Conservation (phyloP, 2,329 filamentous ascomycete genomes). For the Ambrosiella beaveri region DNA sequence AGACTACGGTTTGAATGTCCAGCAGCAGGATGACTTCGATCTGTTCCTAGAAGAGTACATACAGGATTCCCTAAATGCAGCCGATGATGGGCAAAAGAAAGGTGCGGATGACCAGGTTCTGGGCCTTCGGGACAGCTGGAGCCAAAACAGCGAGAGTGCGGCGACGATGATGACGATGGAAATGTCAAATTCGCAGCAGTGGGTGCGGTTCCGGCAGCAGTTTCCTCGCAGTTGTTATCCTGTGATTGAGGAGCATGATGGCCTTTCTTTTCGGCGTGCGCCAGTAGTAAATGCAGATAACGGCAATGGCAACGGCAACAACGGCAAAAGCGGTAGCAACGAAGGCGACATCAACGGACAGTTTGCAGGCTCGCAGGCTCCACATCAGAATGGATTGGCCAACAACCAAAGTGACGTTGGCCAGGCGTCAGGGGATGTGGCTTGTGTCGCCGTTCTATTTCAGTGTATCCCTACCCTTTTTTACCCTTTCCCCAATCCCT, state of each 20-base stretch:
- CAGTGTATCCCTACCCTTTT: background rate
- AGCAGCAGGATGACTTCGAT: too few species aligned
- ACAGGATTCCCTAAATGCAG: too few species aligned
- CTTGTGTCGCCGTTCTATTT: constrained; percentile 12
- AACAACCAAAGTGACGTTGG: background rate
- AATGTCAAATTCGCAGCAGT: background rate
- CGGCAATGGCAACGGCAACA: background rate
- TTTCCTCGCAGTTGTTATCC: background rate
- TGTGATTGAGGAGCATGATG: background rate
- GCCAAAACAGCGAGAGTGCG: too few species aligned
- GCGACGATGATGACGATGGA: background rate
- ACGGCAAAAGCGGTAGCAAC: background rate
- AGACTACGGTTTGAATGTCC: too few species aligned
- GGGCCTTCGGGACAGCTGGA: too few species aligned
- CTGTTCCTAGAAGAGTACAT: too few species aligned
- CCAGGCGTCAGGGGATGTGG: background rate
- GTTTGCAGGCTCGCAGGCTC: background rate
- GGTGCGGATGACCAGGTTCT: too few species aligned
- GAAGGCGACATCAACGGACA: background rate
- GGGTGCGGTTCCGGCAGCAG: background rate
- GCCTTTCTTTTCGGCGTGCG: background rate
- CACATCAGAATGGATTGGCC: too few species aligned
- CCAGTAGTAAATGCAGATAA: background rate
- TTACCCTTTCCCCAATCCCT: background rate
- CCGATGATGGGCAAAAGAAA: too few species aligned